Evolutionary conservation across 2,329 filamentous ascomycete genomes (phyloP), one percentile per base, ranked within the genome.

Genomic region (Ceratocystis eucalypticola): DNA sequence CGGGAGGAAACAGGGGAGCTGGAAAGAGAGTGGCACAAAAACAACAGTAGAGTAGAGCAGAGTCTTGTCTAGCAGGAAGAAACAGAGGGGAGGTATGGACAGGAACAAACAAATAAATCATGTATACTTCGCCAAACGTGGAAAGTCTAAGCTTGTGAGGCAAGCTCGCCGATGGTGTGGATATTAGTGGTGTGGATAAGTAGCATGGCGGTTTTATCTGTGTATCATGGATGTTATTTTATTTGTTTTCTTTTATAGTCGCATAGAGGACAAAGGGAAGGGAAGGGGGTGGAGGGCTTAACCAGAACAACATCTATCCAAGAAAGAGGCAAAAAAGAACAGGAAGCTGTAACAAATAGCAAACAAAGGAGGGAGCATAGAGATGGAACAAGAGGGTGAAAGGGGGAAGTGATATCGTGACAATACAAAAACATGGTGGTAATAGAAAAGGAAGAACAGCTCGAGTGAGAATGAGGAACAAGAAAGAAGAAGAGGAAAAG

Each of bases 371-470:
- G 8, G 48, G 12, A 50, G 48, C 1, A 17, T 48, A 12, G 22
- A 22, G 48, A 20, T 50, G n/a, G 17, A 20, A 22, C n/a, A 22
- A 12, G 48, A 50, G 15, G 37, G 37, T 5, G 22, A 22, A 22
- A 50, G 8, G n/a, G 20, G 12, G n/a, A 25, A 25, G 48, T 20
- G 48, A 50, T 50, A 50, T 44, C 15, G 50, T 61, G 28, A 61
- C 22, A 41, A 17, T 17, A 57, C 28, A 57, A 46, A 12, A 65
- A 48, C 63, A 41, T 41, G 10, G 37, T 41, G 37, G 37, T 41
- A 63, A 64, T 64, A 48, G 59, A 65, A 55, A 59, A 62, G 50
- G 46, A 22, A 46, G 37, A 25, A 46, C 10, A 2, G 30, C 10
- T 12, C 37, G 37, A 41, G 37, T 41, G 12, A 41, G 10, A 4